Conservation (phyloP, 352 stramenopile genomes). For the Phytophthora pistaciae region DNA sequence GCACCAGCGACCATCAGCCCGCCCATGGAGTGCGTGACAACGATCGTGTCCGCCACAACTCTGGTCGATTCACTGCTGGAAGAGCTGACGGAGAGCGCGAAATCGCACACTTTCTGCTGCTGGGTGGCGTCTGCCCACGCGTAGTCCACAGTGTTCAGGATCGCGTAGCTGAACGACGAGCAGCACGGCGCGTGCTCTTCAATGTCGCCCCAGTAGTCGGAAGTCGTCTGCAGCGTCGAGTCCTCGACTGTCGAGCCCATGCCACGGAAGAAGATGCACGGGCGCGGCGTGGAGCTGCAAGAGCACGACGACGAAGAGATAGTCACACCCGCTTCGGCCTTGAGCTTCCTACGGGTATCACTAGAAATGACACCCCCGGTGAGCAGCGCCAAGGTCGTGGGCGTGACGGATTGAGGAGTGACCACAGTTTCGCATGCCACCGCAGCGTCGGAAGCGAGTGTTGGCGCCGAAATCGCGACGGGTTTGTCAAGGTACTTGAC, state of each 20-base stretch:
- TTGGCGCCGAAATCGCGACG: slow-evolving; percentile 14
- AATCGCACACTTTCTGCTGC: slow-evolving; percentile 39
- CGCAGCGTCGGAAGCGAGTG: slow-evolving; percentile 1
- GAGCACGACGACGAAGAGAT: slow-evolving; percentile 24
- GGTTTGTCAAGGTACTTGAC: slow-evolving; percentile 13
- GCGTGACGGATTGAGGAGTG: slow-evolving; percentile 7
- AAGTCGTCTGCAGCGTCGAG: slow-evolving; percentile 17
- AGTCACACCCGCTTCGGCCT: slow-evolving; percentile 3
- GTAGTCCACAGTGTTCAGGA: slow-evolving; percentile 34
- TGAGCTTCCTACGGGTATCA: slow-evolving; percentile 5
- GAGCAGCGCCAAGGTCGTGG: slow-evolving; percentile 18
- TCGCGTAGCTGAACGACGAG: slow-evolving; percentile 28
- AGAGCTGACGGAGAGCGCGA: slow-evolving; percentile 22
- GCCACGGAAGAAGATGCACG: slow-evolving; percentile 44
- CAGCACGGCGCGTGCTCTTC: slow-evolving; percentile 37
- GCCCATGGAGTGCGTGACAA: slow-evolving; percentile 46
- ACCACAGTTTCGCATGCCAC: slow-evolving; percentile 19
- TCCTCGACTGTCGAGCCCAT: slow-evolving; percentile 17
- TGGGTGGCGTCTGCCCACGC: slow-evolving; percentile 28
- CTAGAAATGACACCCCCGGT: slow-evolving; percentile 7
- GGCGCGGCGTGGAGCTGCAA: slow-evolving; percentile 15
- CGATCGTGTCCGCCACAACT: slow-evolving; percentile 34
- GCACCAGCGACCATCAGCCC: slow-evolving; percentile 36
- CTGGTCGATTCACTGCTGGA: slow-evolving; percentile 13
- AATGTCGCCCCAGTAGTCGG: slow-evolving; percentile 32